A percentile compares a stretch with the other conserved stretches of the same genome.
Conservation (phyloP, 495 filamentous ascomycete genomes). For the Aspergillus nanangensis region DNA sequence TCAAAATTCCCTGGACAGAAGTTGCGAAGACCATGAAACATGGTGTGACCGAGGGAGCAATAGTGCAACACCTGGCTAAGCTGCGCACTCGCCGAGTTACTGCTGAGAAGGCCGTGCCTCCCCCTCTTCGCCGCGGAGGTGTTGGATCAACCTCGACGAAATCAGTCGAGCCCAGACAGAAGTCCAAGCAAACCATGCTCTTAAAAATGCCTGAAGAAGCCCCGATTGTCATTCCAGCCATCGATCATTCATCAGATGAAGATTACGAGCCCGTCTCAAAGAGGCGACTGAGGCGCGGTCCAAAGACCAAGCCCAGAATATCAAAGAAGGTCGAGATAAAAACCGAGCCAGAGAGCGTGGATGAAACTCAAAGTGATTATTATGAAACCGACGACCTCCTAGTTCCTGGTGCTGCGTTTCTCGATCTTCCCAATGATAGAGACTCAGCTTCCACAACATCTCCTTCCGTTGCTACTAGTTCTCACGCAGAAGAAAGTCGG, state of each 20-base stretch:
- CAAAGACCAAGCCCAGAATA: background rate
- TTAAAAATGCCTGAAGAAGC: too few relatives aligned
- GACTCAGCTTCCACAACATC: too few relatives aligned
- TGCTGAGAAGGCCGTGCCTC: slow-evolving; percentile 31
- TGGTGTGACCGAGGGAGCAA: slow-evolving; percentile 36
- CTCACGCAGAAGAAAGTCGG: too few relatives aligned
- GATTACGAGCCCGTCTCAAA: slow-evolving; percentile 15
- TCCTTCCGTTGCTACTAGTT: too few relatives aligned
- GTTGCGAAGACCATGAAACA: slow-evolving; percentile 31
- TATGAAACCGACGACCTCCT: slow-evolving; percentile 9
- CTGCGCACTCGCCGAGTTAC: slow-evolving; percentile 29
- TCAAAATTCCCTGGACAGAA: slow-evolving; percentile 38
- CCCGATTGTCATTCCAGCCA: background rate
- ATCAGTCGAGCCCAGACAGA: background rate
- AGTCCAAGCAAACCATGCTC: background rate
- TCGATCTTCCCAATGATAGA: slow-evolving; percentile 10
- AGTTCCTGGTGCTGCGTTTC: slow-evolving; percentile 14
- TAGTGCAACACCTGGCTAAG: slow-evolving; percentile 47
- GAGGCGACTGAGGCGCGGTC: background rate
- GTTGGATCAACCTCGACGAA: slow-evolving; percentile 4
- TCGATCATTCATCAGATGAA: slow-evolving; percentile 22
- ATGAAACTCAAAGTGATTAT: background rate
- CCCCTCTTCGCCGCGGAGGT: slow-evolving; percentile 32
- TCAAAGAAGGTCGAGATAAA: background rate
- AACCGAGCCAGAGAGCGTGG: slow-evolving; percentile 5